Evolutionary conservation across 1,284 basidiomycete species (phyloP), one percentile per base, ranked within the genome.

Genomic region (Puccinia polysora): DNA sequence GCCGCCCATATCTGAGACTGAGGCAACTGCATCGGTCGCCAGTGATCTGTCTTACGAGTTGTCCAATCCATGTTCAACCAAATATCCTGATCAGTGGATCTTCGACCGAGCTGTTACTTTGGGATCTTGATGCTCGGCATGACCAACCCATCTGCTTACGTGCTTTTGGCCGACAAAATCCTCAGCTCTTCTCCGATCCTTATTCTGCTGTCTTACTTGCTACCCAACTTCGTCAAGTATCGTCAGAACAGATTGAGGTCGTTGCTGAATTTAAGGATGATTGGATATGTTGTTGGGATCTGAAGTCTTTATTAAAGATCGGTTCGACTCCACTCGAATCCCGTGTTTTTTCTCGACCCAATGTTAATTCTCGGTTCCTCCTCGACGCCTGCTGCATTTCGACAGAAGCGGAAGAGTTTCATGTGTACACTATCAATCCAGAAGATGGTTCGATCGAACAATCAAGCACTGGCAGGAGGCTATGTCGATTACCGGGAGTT

Each of bases 101-200:
- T 6, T 56, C 53, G 23, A 36, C 53, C 15, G 53, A 56, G 15
- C 25, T 56, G 18, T 34, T 56, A 34, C 18, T 56, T 5, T 56
- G 53, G 53, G 53, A 56, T 56, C 53, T 56, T 18, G 53, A 56
- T 20, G 53, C 34, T 36, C 28, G 53, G 14, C 1, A 34, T 2
- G 1, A 18, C 10, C 53, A 30, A 34, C 53, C 53, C 1, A 56
- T 34, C 32, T 56, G 53, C 38, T 56, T 56, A 56, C 53, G 53
- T 20, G 53, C 53, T 1, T 56, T 56, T 36, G 53, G 53, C n/a
- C 28, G 53, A n/a, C 53, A 56, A 34, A 56, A 56, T 28, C 53
- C 53, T n/a, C 18, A 18, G n/a, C 23, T 56, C 23, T n/a, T 56
- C 38, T 34, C 53, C 18, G 38, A 56, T 56, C 53, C 53, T 14